Evolutionary conservation across 2,329 filamentous ascomycete genomes (phyloP).

Genomic region (Westerdykella ornata): DNA sequence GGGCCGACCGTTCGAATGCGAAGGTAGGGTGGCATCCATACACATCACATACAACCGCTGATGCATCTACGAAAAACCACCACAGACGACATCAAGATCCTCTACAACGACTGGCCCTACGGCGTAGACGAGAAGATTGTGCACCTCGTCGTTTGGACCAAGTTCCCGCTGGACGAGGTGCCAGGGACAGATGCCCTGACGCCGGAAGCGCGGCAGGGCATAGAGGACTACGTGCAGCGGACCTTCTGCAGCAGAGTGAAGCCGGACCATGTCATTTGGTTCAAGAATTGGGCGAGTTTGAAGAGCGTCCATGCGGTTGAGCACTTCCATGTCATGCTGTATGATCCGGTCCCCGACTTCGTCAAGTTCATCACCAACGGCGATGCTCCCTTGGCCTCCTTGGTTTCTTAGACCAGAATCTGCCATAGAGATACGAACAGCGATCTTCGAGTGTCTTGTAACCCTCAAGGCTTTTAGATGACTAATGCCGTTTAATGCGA

Average conservation of each 20-base stretch:
- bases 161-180: conserved; percentile 72
- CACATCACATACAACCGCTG: not conserved
- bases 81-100: conserved; percentile 61
- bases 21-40: conserved; percentile 26
- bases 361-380: conserved; percentile 64
- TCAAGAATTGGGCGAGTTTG: conserved; percentile 81
- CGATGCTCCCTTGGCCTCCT: conserved; percentile 56
- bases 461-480: too few species aligned
- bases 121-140: conserved; percentile 70
- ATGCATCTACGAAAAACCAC: conserved; percentile 1
- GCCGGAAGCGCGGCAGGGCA: conserved; percentile 53
- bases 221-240: conserved; percentile 63
- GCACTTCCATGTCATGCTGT: conserved; percentile 93
- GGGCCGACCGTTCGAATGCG: conserved; percentile 40
- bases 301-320: conserved; percentile 84
- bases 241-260: conserved; percentile 56
- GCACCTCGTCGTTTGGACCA: conserved; percentile 89
- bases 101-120: conserved; percentile 94
- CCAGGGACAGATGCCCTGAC: conserved; percentile 60
- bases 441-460: too few species aligned
- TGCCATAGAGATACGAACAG: too few species aligned
- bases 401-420: not conserved
- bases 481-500: too few species aligned
- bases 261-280: conserved; percentile 57
- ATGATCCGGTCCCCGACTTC: conserved; percentile 64